Evolutionary conservation across 345 rosid genomes (phyloP).

Genomic region (Gossypioides kirkii): DNA sequence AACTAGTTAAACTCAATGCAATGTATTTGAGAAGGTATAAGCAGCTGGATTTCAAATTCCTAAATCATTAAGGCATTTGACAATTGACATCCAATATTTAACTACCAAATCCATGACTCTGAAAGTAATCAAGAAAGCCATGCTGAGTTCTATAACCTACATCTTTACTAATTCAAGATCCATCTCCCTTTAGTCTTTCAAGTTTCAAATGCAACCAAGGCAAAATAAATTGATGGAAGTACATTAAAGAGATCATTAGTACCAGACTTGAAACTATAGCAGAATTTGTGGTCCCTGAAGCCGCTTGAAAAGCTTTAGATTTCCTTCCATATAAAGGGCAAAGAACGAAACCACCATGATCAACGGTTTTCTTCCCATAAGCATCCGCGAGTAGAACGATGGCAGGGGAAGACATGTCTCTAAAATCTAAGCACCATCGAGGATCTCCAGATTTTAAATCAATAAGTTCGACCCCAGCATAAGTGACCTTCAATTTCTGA

Average conservation of each 20-base stretch:
- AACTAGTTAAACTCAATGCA: not conserved
- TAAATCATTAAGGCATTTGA: not conserved
- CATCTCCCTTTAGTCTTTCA: not conserved
- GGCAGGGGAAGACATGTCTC: slow-evolving; percentile 94
- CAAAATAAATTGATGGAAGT: not conserved
- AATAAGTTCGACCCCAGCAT: slow-evolving; percentile 73
- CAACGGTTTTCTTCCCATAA: slow-evolving; percentile 56
- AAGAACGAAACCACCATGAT: slow-evolving; percentile 76
- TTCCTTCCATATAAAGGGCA: slow-evolving; percentile 93
- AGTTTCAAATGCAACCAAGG: slow-evolving; percentile 1
- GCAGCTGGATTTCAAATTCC: not conserved
- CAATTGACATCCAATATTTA: not conserved
- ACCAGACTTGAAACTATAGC: slow-evolving; percentile 78
- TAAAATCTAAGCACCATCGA: slow-evolving; percentile 95
- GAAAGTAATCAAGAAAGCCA: not conserved
- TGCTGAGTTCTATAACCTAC: not conserved
- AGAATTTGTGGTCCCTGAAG: slow-evolving; percentile 84
- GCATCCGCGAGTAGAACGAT: slow-evolving; percentile 67
- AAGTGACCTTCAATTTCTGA: slow-evolving; percentile 90
- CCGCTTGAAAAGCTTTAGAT: slow-evolving; percentile 95
- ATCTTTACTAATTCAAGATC: not conserved
- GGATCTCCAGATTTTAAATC: slow-evolving; percentile 74
- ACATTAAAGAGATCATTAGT: slow-evolving; percentile 17
- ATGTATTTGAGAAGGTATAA: not conserved
- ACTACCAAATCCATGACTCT: not conserved